phyloP scores from a whole-genome alignment of 805 yeast species.

The Pichia deserticola region DNA sequence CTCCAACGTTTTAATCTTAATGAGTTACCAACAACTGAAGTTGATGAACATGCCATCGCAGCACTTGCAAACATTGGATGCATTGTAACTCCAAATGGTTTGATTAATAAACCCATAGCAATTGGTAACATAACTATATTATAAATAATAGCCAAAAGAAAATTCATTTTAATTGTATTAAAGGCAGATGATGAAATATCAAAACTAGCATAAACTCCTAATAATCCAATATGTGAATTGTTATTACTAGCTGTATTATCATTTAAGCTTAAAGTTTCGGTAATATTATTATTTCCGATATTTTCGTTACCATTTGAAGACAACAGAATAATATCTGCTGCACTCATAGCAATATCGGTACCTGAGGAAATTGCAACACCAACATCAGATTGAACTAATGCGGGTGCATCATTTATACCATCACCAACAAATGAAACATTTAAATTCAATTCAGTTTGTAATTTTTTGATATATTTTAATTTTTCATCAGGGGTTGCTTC shows the following conservation, averaged over 20 bases:
- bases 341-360: conserved; percentile 92
- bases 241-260: not conserved
- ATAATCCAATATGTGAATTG: conserved; percentile 8
- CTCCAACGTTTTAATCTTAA: conserved; percentile 63
- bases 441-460: conserved; percentile 36
- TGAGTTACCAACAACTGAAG: conserved; percentile 80
- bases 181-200: conserved; percentile 69
- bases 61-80: conserved; percentile 87
- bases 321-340: conserved; percentile 86
- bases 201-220: conserved; percentile 51
- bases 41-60: conserved; percentile 90
- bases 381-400: conserved; percentile 76
- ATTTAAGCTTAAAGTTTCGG: too few relatives aligned
- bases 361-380: conserved; percentile 92
- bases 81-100: conserved; percentile 66
- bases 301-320: conserved; percentile 27
- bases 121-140: conserved; percentile 82
- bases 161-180: conserved; percentile 67
- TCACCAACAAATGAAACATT: conserved; percentile 89
- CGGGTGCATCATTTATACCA: conserved; percentile 97
- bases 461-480: conserved; percentile 51
- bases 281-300: not conserved
- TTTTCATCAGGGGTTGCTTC: conserved; percentile 75
- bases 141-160: conserved; percentile 81
- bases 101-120: conserved; percentile 83